Evolutionary conservation across 169 alveolate genomes (phyloP).

Genomic region (Toxoplasma gondii): DNA sequence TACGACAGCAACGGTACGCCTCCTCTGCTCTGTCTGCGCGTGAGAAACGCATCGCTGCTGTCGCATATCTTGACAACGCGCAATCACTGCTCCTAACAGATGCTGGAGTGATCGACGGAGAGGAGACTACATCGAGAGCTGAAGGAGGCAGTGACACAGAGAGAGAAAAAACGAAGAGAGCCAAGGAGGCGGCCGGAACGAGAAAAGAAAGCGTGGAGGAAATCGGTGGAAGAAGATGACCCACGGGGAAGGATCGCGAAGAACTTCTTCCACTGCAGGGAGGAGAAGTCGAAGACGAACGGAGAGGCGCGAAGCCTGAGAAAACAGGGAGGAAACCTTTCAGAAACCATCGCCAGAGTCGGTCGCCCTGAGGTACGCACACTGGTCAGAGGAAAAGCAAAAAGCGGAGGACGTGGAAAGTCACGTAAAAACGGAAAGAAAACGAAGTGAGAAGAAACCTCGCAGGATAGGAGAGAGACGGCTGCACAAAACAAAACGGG

Average conservation of each 20-base stretch:
- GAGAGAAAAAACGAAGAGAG: neutral
- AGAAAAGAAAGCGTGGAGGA: neutral
- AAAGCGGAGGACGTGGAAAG: too few species aligned
- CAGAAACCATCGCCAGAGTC: neutral
- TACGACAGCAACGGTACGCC: too few species aligned
- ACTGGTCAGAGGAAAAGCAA: too few species aligned
- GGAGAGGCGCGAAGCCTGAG: conserved; percentile 17
- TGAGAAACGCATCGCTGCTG: too few species aligned
- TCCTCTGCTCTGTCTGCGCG: too few species aligned
- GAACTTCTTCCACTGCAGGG: neutral
- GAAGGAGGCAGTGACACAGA: too few species aligned
- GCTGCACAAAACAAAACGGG: neutral
- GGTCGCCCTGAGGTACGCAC: neutral
- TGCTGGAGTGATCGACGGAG: too few species aligned
- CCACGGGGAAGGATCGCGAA: conserved; percentile 19
- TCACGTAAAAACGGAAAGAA: too few species aligned
- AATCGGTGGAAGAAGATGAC: neutral
- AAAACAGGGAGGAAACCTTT: neutral
- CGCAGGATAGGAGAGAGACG: neutral
- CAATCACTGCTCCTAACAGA: too few species aligned
- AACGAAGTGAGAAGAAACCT: too few species aligned
- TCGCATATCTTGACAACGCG: too few species aligned
- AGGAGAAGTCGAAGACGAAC: conserved; percentile 27
- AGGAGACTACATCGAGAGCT: too few species aligned
- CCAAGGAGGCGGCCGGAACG: neutral